phyloP scores from a whole-genome alignment of 202 grass and related monocot genomes.

The Eragrostis tef region DNA sequence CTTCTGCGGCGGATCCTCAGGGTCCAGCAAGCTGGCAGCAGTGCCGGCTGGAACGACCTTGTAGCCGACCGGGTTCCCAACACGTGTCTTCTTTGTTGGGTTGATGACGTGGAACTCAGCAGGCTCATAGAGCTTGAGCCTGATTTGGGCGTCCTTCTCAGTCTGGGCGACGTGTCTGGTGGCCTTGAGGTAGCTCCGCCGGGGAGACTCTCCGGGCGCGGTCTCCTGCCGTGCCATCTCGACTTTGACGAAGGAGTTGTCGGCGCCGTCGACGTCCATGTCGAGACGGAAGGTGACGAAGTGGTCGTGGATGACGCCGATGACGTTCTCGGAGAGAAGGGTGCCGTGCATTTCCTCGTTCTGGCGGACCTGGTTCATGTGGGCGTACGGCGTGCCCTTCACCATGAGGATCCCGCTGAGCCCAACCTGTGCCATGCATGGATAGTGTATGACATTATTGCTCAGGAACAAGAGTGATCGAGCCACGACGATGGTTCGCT shows the following conservation, averaged over 20 bases:
- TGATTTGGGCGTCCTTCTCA: conserved; percentile 64
- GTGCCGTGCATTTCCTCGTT: conserved; percentile 74
- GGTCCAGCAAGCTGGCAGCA: conserved; percentile 70
- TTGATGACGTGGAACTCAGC: conserved; percentile 77
- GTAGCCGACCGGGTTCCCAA: conserved; percentile 80
- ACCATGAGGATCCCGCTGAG: conserved; percentile 94
- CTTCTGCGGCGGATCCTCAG: conserved; percentile 69
- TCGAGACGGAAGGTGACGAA: conserved; percentile 82
- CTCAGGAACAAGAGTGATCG: background rate
- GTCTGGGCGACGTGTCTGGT: conserved; percentile 58
- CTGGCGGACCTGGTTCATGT: conserved; percentile 53
- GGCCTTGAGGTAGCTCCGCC: conserved; percentile 78
- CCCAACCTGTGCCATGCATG: conserved; percentile 53
- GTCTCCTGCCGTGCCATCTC: conserved; percentile 64
- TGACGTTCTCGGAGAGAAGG: conserved; percentile 81
- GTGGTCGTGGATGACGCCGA: conserved; percentile 93
- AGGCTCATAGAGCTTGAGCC: conserved; percentile 66
- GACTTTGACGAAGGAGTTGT: conserved; percentile 85
- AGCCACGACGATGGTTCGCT: background rate
- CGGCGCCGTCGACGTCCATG: conserved; percentile 74
- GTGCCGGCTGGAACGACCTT: conserved; percentile 78
- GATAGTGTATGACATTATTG: no score
- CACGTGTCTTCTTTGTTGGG: conserved; percentile 58
- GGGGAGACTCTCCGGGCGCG: conserved; percentile 52
- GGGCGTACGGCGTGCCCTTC: conserved; percentile 66